Evolutionary conservation across 495 filamentous ascomycete species (phyloP), one percentile per base, ranked within the genome.

Genomic region (Penicillium psychrofluorescens): DNA sequence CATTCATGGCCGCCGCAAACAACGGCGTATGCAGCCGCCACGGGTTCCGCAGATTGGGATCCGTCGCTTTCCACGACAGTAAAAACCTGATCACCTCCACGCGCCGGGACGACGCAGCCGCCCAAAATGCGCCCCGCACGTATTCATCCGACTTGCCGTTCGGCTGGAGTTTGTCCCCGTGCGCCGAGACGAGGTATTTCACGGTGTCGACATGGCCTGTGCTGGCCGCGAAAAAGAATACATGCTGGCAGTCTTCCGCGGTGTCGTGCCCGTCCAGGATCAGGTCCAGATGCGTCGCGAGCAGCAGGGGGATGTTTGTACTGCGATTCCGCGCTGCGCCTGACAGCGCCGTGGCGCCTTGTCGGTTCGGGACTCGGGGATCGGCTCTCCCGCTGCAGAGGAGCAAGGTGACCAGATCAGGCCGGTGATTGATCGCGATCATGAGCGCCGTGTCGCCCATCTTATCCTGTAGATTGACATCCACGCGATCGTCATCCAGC

Each of bases 221-320:
- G 8, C 56, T 51, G 36, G 56, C 53, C 34, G 56, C 56, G 14
- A 50, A 50, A 16, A 51, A 54, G 29, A 59, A 59, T 2, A 59
- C 53, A 45, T 56, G 49, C 32, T 59, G 56, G 7, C 53, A 50
- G 37, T 59, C 49, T n/a, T 11, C 43, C 5, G 38, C 34, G 4
- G 34, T 13, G 11, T 48, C 34, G 30, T 51, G 33, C 4, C 53
- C 56, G 16, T 56, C 43, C 0, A 59, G 37, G 12, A 59, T 59
- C 16, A 50, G 29, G 14, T 44, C 36, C 13, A 59, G n/a, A 38
- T 59, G 56, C 15, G 50, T 37, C 0, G 56, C 56, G 13, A 59
- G 53, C 2, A 59, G 16, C 16, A 59, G 16, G 7, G 39, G 45
- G 9, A 49, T 40, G 0, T 49, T 34, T 6, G 29, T 36, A 11